These are phyloP conservation scores for Penicillium sp. DNA, from an alignment of 2,329 filamentous ascomycete species.

Conservation along the genomic window DNA sequence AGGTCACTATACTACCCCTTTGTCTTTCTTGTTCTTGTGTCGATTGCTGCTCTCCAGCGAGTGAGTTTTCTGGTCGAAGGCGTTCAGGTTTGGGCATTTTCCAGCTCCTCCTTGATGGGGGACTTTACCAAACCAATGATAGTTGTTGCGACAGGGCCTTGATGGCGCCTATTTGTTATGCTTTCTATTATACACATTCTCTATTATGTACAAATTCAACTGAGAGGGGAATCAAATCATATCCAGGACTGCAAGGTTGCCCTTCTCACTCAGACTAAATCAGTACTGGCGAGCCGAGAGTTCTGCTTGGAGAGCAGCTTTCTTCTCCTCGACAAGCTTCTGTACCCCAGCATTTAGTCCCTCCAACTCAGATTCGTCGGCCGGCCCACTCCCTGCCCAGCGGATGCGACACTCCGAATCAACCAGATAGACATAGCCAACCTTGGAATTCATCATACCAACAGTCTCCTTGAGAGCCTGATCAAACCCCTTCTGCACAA, in stretches of 20 bases:
- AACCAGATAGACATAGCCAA: constrained; percentile 89
- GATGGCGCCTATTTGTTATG: constrained; percentile 15
- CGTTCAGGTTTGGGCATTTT: constrained; percentile 21
- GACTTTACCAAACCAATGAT: constrained; percentile 15
- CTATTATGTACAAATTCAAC: constrained; percentile 28
- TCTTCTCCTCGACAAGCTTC: constrained; percentile 45
- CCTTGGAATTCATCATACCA: constrained; percentile 79
- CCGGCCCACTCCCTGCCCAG: constrained; percentile 76
- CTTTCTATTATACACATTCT: constrained; percentile 29
- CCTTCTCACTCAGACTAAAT: constrained; percentile 7
- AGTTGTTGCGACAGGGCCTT: constrained; percentile 14
- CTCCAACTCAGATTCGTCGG: constrained; percentile 43
- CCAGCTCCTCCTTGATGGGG: constrained; percentile 10
- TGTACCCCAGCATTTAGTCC: constrained; percentile 44
- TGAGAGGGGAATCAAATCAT: constrained; percentile 17
- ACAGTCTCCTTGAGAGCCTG: constrained; percentile 59
- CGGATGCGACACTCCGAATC: constrained; percentile 85
- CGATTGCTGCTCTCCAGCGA: constrained; percentile 19
- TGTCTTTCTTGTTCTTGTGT: constrained; percentile 11
- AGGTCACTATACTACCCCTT: constrained; percentile 1
- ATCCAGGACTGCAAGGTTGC: constrained; percentile 2
- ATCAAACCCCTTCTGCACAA: constrained; percentile 57
- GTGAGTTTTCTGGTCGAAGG: constrained; percentile 17
- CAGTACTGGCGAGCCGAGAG: constrained; percentile 20
- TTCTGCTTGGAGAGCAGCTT: constrained; percentile 22